Conservation (phyloP, 805 yeast genomes). For the Kuraishia piskuri region DNA sequence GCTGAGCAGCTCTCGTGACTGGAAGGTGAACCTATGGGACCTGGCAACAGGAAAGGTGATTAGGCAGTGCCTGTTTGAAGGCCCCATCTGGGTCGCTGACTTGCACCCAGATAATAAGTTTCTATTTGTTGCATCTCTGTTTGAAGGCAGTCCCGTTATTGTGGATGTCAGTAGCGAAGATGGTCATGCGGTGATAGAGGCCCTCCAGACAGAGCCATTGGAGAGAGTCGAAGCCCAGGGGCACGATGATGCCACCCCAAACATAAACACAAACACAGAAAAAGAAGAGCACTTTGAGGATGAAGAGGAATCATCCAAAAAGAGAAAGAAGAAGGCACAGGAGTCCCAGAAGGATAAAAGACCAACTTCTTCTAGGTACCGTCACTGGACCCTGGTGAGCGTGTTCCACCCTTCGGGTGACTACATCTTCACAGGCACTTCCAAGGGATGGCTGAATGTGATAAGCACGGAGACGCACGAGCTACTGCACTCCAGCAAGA, state of each 20-base stretch:
- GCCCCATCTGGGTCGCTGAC: slow-evolving; percentile 67
- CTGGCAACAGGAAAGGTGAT: slow-evolving; percentile 32
- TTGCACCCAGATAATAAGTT: slow-evolving; percentile 40
- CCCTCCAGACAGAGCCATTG: slow-evolving; percentile 13
- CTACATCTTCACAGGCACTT: slow-evolving; percentile 65
- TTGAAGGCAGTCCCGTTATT: slow-evolving; percentile 51
- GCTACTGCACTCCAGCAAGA: slow-evolving; percentile 34
- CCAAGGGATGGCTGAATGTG: slow-evolving; percentile 68
- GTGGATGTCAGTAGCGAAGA: slow-evolving; percentile 29
- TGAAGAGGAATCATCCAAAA: slow-evolving; percentile 6
- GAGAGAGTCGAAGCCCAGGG: slow-evolving; percentile 9
- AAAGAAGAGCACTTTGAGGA: slow-evolving; percentile 11
- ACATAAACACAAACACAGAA: slow-evolving; percentile 1
- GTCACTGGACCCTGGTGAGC: slow-evolving; percentile 40
- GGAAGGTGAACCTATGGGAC: slow-evolving; percentile 81
- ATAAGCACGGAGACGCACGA: slow-evolving; percentile 15
- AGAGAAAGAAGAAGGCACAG: slow-evolving; percentile 2
- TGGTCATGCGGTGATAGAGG: slow-evolving; percentile 7
- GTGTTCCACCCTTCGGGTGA: slow-evolving; percentile 45
- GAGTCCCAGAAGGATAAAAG: slow-evolving; percentile 1
- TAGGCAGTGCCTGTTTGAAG: slow-evolving; percentile 43
- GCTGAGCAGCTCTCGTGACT: slow-evolving; percentile 69
- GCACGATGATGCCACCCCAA: slow-evolving; percentile 7
- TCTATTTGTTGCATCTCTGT: slow-evolving; percentile 53
- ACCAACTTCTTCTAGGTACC: slow-evolving; percentile 9